Base-by-base conservation (phyloP, 192 early-diverging fungal genomes). In the Diversispora epigaea region DNA sequence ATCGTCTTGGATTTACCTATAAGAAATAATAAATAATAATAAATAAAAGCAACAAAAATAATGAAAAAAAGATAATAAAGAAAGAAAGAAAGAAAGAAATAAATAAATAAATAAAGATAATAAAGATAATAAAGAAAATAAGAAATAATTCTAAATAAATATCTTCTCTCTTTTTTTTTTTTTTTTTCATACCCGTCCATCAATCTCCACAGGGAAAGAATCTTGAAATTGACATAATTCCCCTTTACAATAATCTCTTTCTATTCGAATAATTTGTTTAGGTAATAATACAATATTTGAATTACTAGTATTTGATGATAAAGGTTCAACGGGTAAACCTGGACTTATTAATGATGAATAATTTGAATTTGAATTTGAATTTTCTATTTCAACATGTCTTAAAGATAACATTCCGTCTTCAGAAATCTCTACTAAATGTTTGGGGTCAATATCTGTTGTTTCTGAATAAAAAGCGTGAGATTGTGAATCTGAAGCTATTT, bases 201-300 rank as follows among this genome's bases (percentile, higher is more conserved):
- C 50, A 43, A 75, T 75, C 22, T 75, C 63, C 19, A 44, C 6
- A 9, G 73, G 73, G 43, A 75, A 65, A 44, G 61, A 25, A 6
- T 25, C 40, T 52, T 65, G 25, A 19, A 75, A 75, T 5, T 75
- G 73, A 65, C 73, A 75, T 12, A 65, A 40, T 54, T 75, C 73
- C 65, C 73, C 73, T 1, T 40, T 25, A 12, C 62, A 52, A 65
- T 75, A 75, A 54, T 75, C 73, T 55, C 73, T 75, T 12, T 75
- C 73, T 64, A 75, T 65, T 15, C 62, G 43, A 49, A 75, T 65
- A 47, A 75, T 65, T 47, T 32, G 61, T 54, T 75, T 75, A 21
- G 73, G 73, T n/a, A 1, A 4, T 41, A 63, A 12, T 43, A 40
- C 19, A 65, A 5, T 54, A 15, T 46, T 55, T 25, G 73, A 65